These are phyloP conservation scores for Gossypium bickii DNA, from an alignment of 345 rosid species.

Conservation along the genomic window DNA sequence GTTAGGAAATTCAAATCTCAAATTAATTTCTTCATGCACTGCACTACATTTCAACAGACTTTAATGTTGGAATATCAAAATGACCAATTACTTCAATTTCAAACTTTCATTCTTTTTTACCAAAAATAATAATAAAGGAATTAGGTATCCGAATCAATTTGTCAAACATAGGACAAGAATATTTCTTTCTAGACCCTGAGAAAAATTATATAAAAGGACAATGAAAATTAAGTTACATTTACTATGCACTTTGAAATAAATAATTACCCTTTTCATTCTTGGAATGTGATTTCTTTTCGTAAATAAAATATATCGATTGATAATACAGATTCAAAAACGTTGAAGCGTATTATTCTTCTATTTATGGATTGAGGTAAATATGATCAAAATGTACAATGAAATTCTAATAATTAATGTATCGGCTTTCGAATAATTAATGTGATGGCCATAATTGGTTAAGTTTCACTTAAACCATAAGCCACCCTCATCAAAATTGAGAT, in stretches of 20 bases:
- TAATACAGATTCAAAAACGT: too few species aligned
- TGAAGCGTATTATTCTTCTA: too few species aligned
- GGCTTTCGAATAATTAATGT: too few species aligned
- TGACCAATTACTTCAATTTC: too few species aligned
- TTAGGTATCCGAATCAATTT: background rate
- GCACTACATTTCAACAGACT: background rate
- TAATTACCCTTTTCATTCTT: background rate
- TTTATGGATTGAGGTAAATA: rapidly evolving
- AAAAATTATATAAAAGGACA: background rate
- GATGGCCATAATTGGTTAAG: background rate
- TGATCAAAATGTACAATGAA: too few species aligned
- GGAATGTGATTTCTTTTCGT: too few species aligned
- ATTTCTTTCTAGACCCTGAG: background rate
- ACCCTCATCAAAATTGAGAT: background rate
- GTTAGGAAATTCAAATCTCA: background rate
- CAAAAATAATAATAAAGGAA: too few species aligned
- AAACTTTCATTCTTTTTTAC: too few species aligned
- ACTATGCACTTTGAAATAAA: background rate
- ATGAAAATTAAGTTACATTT: background rate
- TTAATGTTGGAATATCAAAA: too few species aligned
- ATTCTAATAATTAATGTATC: too few species aligned
- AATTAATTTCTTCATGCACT: background rate
- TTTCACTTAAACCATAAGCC: background rate
- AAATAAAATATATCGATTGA: background rate
- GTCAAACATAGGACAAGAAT: background rate